These are phyloP conservation scores for Mycosphaerella sp. DNA, from an alignment of 2,329 filamentous ascomycete genomes.

Conservation along the genomic window DNA sequence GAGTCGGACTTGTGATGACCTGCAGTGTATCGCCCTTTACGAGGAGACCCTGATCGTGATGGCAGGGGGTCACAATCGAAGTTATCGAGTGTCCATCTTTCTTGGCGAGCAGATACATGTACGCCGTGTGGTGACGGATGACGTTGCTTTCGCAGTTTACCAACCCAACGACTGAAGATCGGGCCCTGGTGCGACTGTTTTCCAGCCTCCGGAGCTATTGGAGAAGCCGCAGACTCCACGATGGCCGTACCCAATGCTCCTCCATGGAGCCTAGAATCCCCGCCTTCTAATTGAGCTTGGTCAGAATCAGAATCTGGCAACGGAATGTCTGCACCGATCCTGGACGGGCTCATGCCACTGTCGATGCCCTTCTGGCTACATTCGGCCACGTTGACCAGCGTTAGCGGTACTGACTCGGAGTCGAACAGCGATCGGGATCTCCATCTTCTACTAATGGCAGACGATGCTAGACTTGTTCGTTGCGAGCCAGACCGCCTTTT, in stretches of 20 bases:
- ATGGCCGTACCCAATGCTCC: background rate
- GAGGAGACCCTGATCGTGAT: conserved; percentile 10
- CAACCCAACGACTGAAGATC: conserved; percentile 66
- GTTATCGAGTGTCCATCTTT: conserved; percentile 36
- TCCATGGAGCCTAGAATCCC: background rate
- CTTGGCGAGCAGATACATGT: conserved; percentile 30
- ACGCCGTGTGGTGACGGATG: conserved; percentile 37
- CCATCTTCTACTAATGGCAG: conserved; percentile 8
- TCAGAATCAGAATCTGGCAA: conserved; percentile 8
- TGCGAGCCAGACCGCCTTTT: conserved; percentile 6
- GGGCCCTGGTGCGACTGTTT: background rate
- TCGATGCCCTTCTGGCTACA: conserved; percentile 4
- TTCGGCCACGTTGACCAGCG: conserved; percentile 16
- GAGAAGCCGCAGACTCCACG: background rate
- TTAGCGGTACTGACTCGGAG: background rate
- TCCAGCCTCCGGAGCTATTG: background rate
- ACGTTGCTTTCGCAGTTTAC: conserved; percentile 57
- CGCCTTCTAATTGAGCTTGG: background rate
- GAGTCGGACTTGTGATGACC: conserved; percentile 45
- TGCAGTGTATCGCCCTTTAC: conserved; percentile 2
- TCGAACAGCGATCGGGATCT: conserved; percentile 5
- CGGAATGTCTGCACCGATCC: background rate
- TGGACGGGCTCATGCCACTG: background rate
- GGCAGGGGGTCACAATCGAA: conserved; percentile 21
- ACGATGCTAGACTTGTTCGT: conserved; percentile 18